Percentiles rank a stretch among this genome's conserved stretches.
Evolutionary conservation across 352 stramenopile genomes (phyloP).

Genomic region (Achlya hypogyna): DNA sequence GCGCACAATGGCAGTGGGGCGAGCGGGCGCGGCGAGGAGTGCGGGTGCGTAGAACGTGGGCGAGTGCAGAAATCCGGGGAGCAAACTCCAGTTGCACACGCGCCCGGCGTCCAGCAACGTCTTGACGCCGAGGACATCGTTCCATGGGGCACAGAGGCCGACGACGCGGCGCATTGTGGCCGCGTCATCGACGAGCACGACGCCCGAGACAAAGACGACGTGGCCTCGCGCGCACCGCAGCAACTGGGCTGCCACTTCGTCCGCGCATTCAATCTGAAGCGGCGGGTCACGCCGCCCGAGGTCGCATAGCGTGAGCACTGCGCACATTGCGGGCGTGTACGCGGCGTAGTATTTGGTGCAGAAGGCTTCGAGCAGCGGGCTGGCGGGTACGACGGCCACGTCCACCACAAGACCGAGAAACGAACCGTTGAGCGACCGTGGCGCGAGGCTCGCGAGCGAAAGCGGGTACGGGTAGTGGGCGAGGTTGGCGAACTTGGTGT

Average conservation of each 20-base stretch:
- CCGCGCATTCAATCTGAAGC: slow-evolving; percentile 4
- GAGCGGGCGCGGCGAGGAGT: neutral
- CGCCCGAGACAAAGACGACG: slow-evolving; percentile 6
- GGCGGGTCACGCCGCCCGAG: neutral
- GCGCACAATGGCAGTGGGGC: neutral
- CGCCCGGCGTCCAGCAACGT: neutral
- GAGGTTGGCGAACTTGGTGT: slow-evolving; percentile 12
- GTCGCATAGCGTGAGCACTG: neutral
- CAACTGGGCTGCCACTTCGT: neutral
- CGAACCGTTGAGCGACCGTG: slow-evolving; percentile 2
- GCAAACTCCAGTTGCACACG: neutral
- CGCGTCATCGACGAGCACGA: slow-evolving; percentile 11
- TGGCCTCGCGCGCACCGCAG: neutral
- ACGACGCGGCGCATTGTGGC: neutral
- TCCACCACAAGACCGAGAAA: slow-evolving; percentile 7
- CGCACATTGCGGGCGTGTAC: neutral
- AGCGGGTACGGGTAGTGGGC: slow-evolving; percentile 5
- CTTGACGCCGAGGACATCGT: neutral
- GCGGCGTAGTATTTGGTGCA: neutral
- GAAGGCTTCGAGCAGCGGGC: neutral
- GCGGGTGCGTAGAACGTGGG: neutral
- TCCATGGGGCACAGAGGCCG: slow-evolving; percentile 7
- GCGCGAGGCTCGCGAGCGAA: neutral
- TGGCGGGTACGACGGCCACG: neutral
- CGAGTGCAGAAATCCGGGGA: slow-evolving; percentile 6